phyloP scores from a whole-genome alignment of 495 filamentous ascomycete genomes.

The Penicillium desertorum region DNA sequence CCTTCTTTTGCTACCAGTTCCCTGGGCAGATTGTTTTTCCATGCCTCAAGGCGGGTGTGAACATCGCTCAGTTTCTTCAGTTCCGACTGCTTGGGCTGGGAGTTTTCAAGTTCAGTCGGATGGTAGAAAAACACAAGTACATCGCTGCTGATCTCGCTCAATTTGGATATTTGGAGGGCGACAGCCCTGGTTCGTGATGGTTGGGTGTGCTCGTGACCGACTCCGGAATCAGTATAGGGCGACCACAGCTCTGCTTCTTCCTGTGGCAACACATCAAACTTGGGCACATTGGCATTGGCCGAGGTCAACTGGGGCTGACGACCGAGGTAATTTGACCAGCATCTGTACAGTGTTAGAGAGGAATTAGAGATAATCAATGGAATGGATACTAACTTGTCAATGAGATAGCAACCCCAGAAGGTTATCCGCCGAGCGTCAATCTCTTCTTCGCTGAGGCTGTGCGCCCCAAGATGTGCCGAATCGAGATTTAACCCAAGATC shows the following conservation, averaged over 20 bases:
- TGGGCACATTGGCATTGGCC: conserved; percentile 75
- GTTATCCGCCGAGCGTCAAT: conserved; percentile 86
- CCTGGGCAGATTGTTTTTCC: conserved; percentile 80
- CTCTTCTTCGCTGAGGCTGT: conserved; percentile 73
- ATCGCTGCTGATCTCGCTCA: conserved; percentile 94
- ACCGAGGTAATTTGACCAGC: conserved; percentile 97
- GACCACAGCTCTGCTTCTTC: conserved; percentile 87
- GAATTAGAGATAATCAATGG: not conserved
- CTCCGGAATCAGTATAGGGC: conserved; percentile 84
- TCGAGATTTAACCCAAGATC: conserved; percentile 94
- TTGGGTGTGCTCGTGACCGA: conserved; percentile 66
- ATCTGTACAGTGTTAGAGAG: conserved; percentile 47
- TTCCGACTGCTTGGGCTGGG: conserved; percentile 68
- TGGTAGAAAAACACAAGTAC: conserved; percentile 89
- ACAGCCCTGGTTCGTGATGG: conserved; percentile 81
- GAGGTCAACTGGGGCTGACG: conserved; percentile 83
- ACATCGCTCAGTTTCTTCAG: conserved; percentile 91
- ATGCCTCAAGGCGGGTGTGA: conserved; percentile 85
- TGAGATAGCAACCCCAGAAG: conserved; percentile 98
- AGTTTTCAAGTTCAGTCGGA: conserved; percentile 61
- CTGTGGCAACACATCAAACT: conserved; percentile 85
- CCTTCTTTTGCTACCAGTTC: conserved; percentile 91
- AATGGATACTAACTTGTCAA: conserved; percentile 70
- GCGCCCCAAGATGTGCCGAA: conserved; percentile 58
- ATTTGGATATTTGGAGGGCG: conserved; percentile 73